phyloP scores from a whole-genome alignment of 495 filamentous ascomycete genomes.

The Podospora anserina region DNA sequence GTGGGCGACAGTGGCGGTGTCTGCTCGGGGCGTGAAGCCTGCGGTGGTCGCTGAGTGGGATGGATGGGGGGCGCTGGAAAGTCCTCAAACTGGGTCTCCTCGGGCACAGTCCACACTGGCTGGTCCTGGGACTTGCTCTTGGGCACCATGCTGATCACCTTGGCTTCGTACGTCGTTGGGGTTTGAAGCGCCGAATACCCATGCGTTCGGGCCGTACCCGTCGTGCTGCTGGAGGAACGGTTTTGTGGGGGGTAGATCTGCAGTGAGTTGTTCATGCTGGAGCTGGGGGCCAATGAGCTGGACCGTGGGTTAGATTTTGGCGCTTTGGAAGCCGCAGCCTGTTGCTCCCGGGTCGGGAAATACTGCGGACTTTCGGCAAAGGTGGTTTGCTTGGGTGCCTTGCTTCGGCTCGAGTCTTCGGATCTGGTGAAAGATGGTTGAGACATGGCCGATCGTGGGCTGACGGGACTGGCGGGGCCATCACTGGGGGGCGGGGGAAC shows the following conservation, averaged over 20 bases:
- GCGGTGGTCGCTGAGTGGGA: constrained; percentile 10
- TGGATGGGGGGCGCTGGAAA: constrained; percentile 29
- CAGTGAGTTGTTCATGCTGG: constrained; percentile 5
- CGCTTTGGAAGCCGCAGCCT: constrained; percentile 11
- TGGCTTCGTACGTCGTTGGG: constrained; percentile 3
- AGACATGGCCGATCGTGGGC: constrained; percentile 29
- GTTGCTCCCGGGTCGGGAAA: constrained; percentile 12
- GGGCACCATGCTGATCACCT: constrained; percentile 19
- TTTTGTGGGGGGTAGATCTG: constrained; percentile 7
- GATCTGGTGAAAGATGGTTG: constrained; percentile 13
- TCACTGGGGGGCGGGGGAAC: constrained; percentile 27
- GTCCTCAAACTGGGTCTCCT: constrained; percentile 32
- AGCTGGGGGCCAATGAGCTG: constrained; percentile 22
- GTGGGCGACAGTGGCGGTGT: constrained; percentile 49
- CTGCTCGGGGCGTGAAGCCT: constrained; percentile 33
- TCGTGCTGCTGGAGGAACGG: constrained; percentile 19
- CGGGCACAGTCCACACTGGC: constrained; percentile 9
- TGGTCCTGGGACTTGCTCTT: constrained; percentile 14
- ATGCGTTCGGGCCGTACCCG: constrained; percentile 16
- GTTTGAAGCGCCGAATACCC: neutral
- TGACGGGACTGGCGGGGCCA: constrained; percentile 31
- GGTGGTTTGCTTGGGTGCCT: constrained; percentile 25
- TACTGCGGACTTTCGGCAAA: constrained; percentile 26
- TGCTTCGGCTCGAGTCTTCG: constrained; percentile 21
- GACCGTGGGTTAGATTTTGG: constrained; percentile 13